Evolutionary conservation across 140 eudicot species (phyloP), one percentile per base, ranked within the genome.

Genomic region (Bidens hawaiensis): DNA sequence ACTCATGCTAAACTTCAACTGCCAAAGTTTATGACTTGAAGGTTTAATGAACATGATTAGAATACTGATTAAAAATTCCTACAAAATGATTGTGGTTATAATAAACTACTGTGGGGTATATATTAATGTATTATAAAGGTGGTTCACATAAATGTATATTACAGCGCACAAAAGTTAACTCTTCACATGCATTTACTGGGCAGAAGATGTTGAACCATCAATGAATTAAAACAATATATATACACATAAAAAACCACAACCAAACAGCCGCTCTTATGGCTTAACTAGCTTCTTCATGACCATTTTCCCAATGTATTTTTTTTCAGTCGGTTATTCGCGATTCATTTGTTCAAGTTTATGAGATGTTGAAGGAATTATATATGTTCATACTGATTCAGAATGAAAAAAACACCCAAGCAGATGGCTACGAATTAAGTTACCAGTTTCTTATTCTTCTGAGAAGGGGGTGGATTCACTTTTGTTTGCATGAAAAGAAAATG

Each of bases 171-270:
- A 51, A 30, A 64, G 38, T 17, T 54, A 64, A 72, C 13, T 72
- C 72, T 41, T 54, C 72, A 72, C 66, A 72, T 45, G 77, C 77
- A 64, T 53, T 64, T 53, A 45, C 25, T 4, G 38, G 56, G 25
- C 53, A 41, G 33, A 16, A 67, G 19, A 14, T 5, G 21, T n/a
- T 40, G 46, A 38, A 23, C 23, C 64, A 25, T 67, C 21, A 67
- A 24, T 15, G 5, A 22, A 38, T 0, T 9, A 38, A 41, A 34
- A 51, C 70, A 21, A 17, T n/a, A 65, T 50, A 33, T 13, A 17
- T n/a, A 65, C 34, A 33, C 15, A 31, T 65, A 19, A 65, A 28
- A 34, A 33, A 69, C 4, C 52, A 21, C 59, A 67, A 69, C 61
- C 19, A 5, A 70, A 59, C 61, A 60, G 52, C 53, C 31, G 59